A percentile compares a stretch with the other conserved stretches of the same genome.
Conservation (phyloP, 192 early-diverging fungal genomes). For the Dissophora ornata region DNA sequence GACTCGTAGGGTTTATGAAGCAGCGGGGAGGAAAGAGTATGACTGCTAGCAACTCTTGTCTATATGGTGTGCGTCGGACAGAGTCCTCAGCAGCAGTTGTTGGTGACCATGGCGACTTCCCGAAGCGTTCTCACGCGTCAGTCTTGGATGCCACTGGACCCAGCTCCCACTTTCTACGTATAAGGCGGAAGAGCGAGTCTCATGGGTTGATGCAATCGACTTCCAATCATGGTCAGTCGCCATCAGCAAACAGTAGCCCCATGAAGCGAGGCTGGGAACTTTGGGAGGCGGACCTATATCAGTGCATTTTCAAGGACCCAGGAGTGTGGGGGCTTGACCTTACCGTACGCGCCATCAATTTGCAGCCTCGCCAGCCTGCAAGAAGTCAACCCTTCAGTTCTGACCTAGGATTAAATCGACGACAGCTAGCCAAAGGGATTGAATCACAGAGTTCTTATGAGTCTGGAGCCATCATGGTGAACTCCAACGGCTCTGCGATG, state of each 20-base stretch:
- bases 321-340: conserved; percentile 46
- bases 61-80: conserved; percentile 39
- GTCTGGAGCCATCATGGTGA: conserved; percentile 2
- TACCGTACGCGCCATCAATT: conserved; percentile 31
- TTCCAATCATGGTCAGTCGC: no score
- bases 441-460: background rate
- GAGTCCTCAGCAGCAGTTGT: conserved; percentile 8
- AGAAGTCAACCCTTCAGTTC: no score
- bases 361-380: conserved; percentile 7
- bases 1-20: conserved; percentile 47
- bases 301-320: conserved; percentile 49
- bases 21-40: conserved; percentile 46
- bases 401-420: no score
- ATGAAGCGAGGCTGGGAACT: conserved; percentile 50
- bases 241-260: background rate
- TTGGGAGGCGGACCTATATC: conserved; percentile 52
- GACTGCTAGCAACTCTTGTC: conserved; percentile 30
- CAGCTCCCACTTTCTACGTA: background rate
- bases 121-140: conserved; percentile 28
- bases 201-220: no score
- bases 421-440: no score
- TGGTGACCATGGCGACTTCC: background rate
- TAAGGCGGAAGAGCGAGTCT: conserved; percentile 26
- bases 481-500: conserved; percentile 39
- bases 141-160: conserved; percentile 7